Evolutionary conservation across 257 asterid species (phyloP).

Genomic region (Solanum microdontum): DNA sequence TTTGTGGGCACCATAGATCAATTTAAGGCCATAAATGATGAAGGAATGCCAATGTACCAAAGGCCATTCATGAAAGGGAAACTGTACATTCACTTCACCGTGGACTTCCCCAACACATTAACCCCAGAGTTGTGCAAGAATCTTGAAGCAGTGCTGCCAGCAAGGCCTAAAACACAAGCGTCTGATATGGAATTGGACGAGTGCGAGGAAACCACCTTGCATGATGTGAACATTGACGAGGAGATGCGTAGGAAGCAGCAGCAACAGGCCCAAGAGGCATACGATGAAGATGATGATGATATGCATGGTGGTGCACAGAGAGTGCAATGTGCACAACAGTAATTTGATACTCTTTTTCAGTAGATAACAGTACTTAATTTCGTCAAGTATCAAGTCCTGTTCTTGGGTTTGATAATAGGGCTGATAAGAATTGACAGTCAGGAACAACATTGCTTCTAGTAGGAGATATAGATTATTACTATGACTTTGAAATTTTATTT

Average conservation of each 20-base stretch:
- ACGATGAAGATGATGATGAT: conserved; percentile 8
- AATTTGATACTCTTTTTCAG: not conserved
- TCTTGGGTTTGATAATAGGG: not conserved
- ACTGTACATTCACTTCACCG: conserved; percentile 15
- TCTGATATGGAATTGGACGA: conserved; percentile 15
- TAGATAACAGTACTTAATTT: not conserved
- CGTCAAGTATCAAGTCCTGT: not conserved
- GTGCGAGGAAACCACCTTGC: conserved; percentile 18
- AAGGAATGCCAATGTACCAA: conserved; percentile 20
- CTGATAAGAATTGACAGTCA: not conserved
- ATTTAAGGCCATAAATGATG: conserved; percentile 18
- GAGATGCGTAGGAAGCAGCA: conserved; percentile 20
- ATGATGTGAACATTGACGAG: conserved; percentile 19
- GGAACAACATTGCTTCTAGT: not conserved
- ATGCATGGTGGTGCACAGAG: conserved; percentile 12
- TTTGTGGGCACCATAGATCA: not conserved
- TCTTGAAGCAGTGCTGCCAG: conserved; percentile 16
- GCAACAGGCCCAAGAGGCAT: conserved; percentile 11
- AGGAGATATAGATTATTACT: not conserved
- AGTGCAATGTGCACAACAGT: conserved; percentile 15
- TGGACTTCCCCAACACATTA: conserved; percentile 12
- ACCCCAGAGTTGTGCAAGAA: conserved; percentile 12
- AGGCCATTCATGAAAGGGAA: conserved; percentile 25
- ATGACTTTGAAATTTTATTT: not conserved
- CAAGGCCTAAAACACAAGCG: conserved; percentile 1